Base-by-base conservation (phyloP, 2,329 filamentous ascomycete species). In the Talaromyces sp. region DNA sequence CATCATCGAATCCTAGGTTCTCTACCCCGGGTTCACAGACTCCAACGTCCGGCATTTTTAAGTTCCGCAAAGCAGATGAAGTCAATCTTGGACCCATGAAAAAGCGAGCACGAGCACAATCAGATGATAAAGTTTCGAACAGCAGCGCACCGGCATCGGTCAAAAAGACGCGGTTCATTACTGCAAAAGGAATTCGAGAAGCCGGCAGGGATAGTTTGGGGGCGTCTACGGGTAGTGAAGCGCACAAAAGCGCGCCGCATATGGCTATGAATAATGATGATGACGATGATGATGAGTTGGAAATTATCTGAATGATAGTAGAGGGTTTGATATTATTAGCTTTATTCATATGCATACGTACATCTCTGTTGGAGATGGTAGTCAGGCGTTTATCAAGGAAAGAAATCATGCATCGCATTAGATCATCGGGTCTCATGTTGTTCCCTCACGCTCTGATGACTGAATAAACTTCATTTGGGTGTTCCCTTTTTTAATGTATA, bases 111-210 rank as follows among this genome's bases (percentile, higher is more conserved):
- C 72, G 76, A 67, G 75, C 78, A 69, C 73, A 69, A 22, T 22
- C 22, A 24, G 45, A 52, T 19, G 72, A 73, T 68, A 74, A 67
- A 50, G 72, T 71, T 16, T 63, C 41, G 3, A 73, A 74, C 60
- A 72, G 45, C 16, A 65, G 68, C 50, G 50, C 19, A 13, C 27
- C 47, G 31, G 73, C 73, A 66, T 75, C 74, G 67, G 68, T 82
- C 72, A 72, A 92, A 78, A 92, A 91, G 82, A 93, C 90, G 60
- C 83, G 90, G n/a, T 93, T 93, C 72, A 84, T 93, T 47, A 92
- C 90, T 31, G 87, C 88, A 48, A 91, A 89, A 74, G 90, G 90
- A 0, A 93, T 93, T 67, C 85, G 87, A 63, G 90, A 92, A 76
- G 90, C 90, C 3, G 90, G 90, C 1, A 82, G 90, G 66, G 90